Conservation (phyloP, 495 filamentous ascomycete genomes). For the Aspergillus funiculosus region DNA sequence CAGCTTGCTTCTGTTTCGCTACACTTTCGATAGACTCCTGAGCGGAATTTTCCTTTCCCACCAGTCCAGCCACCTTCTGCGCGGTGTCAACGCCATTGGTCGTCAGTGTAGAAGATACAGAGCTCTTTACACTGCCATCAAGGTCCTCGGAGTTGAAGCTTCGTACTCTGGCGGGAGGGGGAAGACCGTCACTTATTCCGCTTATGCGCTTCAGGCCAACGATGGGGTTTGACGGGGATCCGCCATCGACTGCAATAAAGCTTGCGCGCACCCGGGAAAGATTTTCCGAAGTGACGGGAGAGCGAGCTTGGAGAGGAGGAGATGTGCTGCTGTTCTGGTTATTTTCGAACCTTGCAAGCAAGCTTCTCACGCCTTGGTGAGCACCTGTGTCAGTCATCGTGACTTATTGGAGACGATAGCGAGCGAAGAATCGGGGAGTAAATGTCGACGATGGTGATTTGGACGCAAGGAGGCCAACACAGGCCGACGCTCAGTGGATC, state of each 20-base stretch:
- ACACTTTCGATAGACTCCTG: conserved; percentile 1
- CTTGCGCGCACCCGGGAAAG: conserved; percentile 75
- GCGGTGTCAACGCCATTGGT: conserved; percentile 18
- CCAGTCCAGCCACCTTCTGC: conserved; percentile 19
- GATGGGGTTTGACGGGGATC: conserved; percentile 28
- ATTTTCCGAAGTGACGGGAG: conserved; percentile 51
- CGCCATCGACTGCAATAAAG: conserved; percentile 71
- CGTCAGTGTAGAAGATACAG: conserved; percentile 26
- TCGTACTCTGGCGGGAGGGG: conserved; percentile 28
- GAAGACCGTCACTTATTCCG: conserved; percentile 30
- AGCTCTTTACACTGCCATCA: conserved; percentile 27
- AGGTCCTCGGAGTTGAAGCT: conserved; percentile 33
- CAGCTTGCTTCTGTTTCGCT: neutral
- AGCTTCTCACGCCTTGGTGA: conserved; percentile 58
- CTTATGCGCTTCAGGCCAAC: conserved; percentile 35
- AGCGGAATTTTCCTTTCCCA: neutral
- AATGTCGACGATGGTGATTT: neutral
- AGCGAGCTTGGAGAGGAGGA: conserved; percentile 68
- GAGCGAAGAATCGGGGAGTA: conserved; percentile 2
- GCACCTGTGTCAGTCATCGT: conserved; percentile 47
- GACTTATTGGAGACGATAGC: neutral
- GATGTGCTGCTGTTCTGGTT: conserved; percentile 47
- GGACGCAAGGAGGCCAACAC: neutral
- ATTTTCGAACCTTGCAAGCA: conserved; percentile 86
- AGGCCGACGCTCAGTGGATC: conserved; percentile 6